Evolutionary conservation across 2,329 filamentous ascomycete genomes (phyloP), one percentile per base, ranked within the genome.

Genomic region (Aspergillus sergii): DNA sequence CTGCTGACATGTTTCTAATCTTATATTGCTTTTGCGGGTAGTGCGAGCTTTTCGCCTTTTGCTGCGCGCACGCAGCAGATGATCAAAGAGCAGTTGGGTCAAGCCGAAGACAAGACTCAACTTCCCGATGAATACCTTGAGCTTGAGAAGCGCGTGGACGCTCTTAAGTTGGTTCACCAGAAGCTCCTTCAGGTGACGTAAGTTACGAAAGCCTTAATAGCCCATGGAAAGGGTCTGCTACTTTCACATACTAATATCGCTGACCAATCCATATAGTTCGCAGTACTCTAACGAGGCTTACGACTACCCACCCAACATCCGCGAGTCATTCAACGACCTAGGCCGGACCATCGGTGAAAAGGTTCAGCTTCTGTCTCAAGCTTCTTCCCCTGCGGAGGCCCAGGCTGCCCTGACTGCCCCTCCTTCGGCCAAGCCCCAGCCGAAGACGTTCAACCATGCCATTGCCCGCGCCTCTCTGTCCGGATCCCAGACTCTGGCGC

Each of bases 121-220:
- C 92, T 99, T 50, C 95, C 95, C 53, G 90, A 94, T 71, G 95
- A 98, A 81, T 99, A 99, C 81, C 92, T 97, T 77, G 94, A 98
- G 81, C 91, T 99, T 66, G 95, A 99, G 88, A 97, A 97, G 87
- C 90, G 94, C 70, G 93, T 98, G 74, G 95, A 99, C 88, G 95
- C 95, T 64, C 85, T 99, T 77, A 98, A 97, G 85, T 89, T 91
- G 76, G 95, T 96, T 64, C 95, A 99, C 81, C 93, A 96, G 83
- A 97, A 96, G 85, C 92, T 99, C 85, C 89, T 99, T 67, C 89
- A 93, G 71, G 95, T 98, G 77, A 99, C 95, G 92, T 96, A 84
- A 82, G 91, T 87, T 60, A 63, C 10, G 48, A 64, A 64, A 9
- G 14, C 32, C 10, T 7, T n/a, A 1, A 26, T 32, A 21, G 1